Evolutionary conservation across 768 basidiomycete species (phyloP), one percentile per base, ranked within the genome.

Genomic region (Clitopilus passeckerianus): DNA sequence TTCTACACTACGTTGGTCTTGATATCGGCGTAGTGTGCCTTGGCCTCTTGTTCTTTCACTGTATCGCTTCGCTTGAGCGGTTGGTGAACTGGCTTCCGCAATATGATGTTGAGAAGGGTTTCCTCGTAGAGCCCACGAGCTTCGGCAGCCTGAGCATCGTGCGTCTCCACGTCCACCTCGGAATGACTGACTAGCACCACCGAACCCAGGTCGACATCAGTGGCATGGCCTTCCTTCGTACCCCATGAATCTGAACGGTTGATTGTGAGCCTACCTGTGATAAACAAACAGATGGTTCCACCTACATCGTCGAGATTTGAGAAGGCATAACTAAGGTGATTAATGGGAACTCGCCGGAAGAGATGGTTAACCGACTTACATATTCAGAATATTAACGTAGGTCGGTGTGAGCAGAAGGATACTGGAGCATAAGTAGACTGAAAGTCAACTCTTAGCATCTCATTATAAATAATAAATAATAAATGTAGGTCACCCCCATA

Each of bases 1-100:
- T 9, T 15, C 53, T 50, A 65, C 68, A 56, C 58, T n/a, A 80
- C 89, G 73, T 94, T 93, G 6, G 92, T 93, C 63, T 92, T 77
- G 57, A 95, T 90, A 65, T 86, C 86, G 0, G 92, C 91, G 70
- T 94, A 95, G 73, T 94, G 94, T 64, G 92, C 91, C 67, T 86
- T 88, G 9, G 90, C 90, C 0, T 80, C 81, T 63, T 86, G 81
- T 64, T 93, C 90, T 67, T 79, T 85, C 70, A 91, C 90, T 9
- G 82, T 80, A 16, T 76, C 72, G 23, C 70, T 82, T 60, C 72
- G 71, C 34, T 64, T 67, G 5, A 64, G 54, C 37, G 63, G 57
- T n/a, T 68, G 57, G 64, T 71, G 63, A 61, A 67, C 63, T 65
- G 73, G 64, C 64, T 82, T 83, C 56, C 81, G 73, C 54, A 79